Evolutionary conservation across 2,329 filamentous ascomycete genomes (phyloP).

Genomic region (Pseudogymnoascus sp.): DNA sequence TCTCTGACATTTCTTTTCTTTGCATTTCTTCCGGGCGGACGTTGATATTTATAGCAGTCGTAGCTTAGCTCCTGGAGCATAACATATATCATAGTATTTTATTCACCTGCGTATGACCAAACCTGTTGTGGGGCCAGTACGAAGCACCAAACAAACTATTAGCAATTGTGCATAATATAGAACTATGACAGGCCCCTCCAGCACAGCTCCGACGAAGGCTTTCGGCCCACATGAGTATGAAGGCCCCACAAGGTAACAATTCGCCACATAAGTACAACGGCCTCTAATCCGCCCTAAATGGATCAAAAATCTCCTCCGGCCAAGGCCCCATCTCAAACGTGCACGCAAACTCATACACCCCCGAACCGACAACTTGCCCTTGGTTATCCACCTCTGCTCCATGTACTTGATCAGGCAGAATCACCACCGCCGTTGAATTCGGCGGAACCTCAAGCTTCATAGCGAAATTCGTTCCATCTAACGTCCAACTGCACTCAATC

Average conservation of each 20-base stretch:
- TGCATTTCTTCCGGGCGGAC: background rate
- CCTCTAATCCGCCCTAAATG: background rate
- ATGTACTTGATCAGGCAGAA: constrained; percentile 12
- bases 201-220: background rate
- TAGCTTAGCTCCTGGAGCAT: background rate
- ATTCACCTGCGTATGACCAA: no score
- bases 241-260: background rate
- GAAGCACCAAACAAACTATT: no score
- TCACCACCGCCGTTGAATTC: constrained; percentile 18
- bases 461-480: constrained; percentile 13
- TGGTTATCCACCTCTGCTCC: background rate
- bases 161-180: background rate
- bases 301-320: constrained; percentile 4
- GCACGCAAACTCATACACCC: constrained; percentile 11
- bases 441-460: constrained; percentile 19
- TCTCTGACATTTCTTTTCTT: background rate
- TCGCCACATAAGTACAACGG: background rate
- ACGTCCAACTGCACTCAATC: constrained; percentile 21
- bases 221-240: background rate
- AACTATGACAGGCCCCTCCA: background rate
- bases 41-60: background rate
- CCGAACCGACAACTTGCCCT: constrained; percentile 10
- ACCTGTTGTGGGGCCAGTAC: no score
- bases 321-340: background rate
- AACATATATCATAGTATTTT: no score